Percentiles rank a stretch among this genome's conserved stretches.
phyloP scores from a whole-genome alignment of 1,284 basidiomycete genomes.

The Ceratobasidium sp. region DNA sequence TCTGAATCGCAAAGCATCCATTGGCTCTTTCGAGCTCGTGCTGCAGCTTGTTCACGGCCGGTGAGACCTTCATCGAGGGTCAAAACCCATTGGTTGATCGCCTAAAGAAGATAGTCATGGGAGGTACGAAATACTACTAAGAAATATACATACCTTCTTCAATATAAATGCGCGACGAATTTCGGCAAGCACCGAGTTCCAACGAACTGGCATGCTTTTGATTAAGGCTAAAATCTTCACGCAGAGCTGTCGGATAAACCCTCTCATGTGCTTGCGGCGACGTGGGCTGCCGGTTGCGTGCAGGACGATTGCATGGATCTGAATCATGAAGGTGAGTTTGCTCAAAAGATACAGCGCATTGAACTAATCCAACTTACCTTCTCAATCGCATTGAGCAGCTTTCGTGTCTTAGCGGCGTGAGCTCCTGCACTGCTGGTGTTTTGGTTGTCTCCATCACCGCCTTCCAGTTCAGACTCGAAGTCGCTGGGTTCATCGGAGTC shows the following conservation, averaged over 20 bases:
- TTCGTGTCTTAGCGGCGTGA: neutral
- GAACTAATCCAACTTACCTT: too few relatives aligned
- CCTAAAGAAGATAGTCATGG: neutral
- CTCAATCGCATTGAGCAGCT: neutral
- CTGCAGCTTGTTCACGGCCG: neutral
- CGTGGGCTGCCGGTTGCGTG: neutral
- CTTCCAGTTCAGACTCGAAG: neutral
- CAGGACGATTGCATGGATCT: slow-evolving; percentile 10
- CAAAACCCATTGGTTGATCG: slow-evolving; percentile 5
- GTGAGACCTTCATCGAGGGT: slow-evolving; percentile 1
- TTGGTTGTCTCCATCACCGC: neutral
- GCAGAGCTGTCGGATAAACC: neutral
- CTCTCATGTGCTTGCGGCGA: neutral
- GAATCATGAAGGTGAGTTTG: neutral
- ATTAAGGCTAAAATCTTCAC: neutral
- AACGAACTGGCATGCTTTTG: slow-evolving; percentile 11
- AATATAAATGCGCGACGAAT: slow-evolving; percentile 1
- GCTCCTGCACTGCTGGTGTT: neutral
- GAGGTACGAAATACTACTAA: neutral
- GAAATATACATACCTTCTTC: neutral
- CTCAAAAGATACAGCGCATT: too few relatives aligned
- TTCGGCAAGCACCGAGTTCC: slow-evolving; percentile 31
- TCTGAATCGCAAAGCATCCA: slow-evolving; percentile 17
- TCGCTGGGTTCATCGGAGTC: neutral
- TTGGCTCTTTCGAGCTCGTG: neutral